Base-by-base conservation (phyloP, 257 asterid genomes). In the Paraleonurus japonicus region DNA sequence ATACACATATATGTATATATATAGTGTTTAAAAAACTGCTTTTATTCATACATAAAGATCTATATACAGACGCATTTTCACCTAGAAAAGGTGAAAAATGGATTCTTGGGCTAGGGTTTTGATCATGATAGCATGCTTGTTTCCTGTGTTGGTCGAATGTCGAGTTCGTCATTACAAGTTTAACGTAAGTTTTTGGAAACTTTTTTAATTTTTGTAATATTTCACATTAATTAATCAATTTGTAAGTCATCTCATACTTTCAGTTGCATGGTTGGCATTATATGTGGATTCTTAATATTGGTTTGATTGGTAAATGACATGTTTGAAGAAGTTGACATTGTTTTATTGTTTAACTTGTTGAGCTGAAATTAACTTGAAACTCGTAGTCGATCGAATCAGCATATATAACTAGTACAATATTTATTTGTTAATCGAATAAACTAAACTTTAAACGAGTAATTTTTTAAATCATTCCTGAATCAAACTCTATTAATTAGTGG, bases 161-260 rank as follows among this genome's bases (percentile, higher is more conserved):
- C 65, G 88, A 47, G 79, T 83, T 78, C 87, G 87, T 8, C 84
- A 75, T 58, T 86, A 84, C 86, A 86, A 84, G 61, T 84, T 86
- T 55, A 78, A 84, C 33, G 91, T 80, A 67, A 73, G 85, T 73
- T 48, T 13, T 11, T 43, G 11, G 5, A 20, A 55, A 13, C 5
- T 9, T 19, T 58, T 6, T 16, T 30, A 30, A 30, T 7, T 12
- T 35, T 1, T 39, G 12, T 10, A 8, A 41, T 41, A 41, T 41
- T 41, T 10, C 50, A 47, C 2, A 1, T 47, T 47, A 47, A 47
- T 47, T 47, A 15, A 15, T 15, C 4, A n/a, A 4, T 47, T 47
- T 15, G n/a, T 43, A 0, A 43, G 4, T 43, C 3, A 7, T 15
- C 15, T 15, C 19, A 13, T 1, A 13, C 51, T 9, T 13, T 43